phyloP scores from a whole-genome alignment of 192 early-diverging fungal genomes.

The Podila verticillata region DNA sequence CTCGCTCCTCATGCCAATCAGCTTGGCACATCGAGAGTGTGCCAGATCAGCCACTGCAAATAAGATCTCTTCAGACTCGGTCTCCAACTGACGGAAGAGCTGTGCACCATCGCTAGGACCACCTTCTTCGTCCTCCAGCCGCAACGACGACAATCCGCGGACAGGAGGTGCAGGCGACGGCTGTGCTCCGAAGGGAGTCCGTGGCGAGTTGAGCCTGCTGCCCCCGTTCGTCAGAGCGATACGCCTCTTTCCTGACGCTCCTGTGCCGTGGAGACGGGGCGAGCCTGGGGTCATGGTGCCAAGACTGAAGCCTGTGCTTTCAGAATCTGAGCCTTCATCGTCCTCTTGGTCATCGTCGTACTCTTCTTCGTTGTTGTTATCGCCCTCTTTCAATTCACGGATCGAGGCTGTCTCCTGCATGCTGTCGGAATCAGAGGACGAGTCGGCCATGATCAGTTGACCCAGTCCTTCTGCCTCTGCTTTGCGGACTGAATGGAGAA shows the following conservation, averaged over 20 bases:
- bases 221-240: not conserved
- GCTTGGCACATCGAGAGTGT: slow-evolving; percentile 87
- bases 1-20: slow-evolving; percentile 87
- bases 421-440: slow-evolving; percentile 28
- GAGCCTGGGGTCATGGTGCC: slow-evolving; percentile 39
- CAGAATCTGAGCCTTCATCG: slow-evolving; percentile 23
- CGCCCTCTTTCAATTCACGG: slow-evolving; percentile 22
- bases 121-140: slow-evolving; percentile 24
- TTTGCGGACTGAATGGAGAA: slow-evolving; percentile 71
- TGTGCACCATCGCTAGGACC: slow-evolving; percentile 13
- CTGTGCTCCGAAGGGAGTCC: slow-evolving; percentile 6
- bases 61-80: slow-evolving; percentile 78
- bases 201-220: slow-evolving; percentile 9
- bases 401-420: slow-evolving; percentile 30
- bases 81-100: slow-evolving; percentile 62
- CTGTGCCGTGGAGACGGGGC: slow-evolving; percentile 13
- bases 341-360: slow-evolving; percentile 3
- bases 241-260: slow-evolving; percentile 10
- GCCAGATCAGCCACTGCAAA: slow-evolving; percentile 87
- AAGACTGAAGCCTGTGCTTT: slow-evolving; percentile 38
- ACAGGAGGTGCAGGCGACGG: slow-evolving; percentile 8
- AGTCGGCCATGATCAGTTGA: slow-evolving; percentile 38
- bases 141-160: slow-evolving; percentile 21
- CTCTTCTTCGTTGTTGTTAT: slow-evolving; percentile 16
- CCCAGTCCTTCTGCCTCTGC: slow-evolving; percentile 57